Evolutionary conservation across 805 yeast genomes (phyloP).

Genomic region (Wickerhamomyces bisporus): DNA sequence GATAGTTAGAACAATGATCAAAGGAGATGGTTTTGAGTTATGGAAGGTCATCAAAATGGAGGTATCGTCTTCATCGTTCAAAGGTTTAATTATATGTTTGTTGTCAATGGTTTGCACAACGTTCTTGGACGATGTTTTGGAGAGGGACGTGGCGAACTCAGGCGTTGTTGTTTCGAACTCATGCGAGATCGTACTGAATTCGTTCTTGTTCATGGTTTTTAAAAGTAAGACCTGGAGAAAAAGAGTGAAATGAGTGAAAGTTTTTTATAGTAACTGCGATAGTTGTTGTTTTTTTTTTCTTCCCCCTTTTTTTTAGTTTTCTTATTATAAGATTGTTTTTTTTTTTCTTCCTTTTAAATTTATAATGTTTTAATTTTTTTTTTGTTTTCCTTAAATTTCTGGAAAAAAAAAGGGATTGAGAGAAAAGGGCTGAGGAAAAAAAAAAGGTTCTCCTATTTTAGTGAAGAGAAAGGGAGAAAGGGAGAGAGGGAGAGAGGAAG

Average conservation of each 20-base stretch:
- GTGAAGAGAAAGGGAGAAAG: neutral
- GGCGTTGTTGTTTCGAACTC: neutral
- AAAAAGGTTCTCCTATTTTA: no score
- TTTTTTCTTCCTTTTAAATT: neutral
- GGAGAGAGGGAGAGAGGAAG: neutral
- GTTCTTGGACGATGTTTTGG: neutral
- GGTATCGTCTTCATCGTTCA: constrained; percentile 45
- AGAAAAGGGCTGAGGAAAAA: neutral
- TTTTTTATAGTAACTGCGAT: no score
- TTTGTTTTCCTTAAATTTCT: neutral
- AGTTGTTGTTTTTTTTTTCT: no score
- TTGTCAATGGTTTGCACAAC: neutral
- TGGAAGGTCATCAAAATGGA: constrained; percentile 42
- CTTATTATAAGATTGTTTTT: no score
- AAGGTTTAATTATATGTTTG: constrained; percentile 24
- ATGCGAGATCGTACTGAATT: neutral
- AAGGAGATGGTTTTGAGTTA: constrained; percentile 49
- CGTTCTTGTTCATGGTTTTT: neutral
- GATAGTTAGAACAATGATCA: constrained; percentile 65
- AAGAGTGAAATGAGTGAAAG: no score
- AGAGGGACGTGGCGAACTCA: neutral
- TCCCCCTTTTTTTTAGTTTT: no score
- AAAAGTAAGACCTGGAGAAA: no score
- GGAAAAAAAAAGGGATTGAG: neutral
- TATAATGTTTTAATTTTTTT: neutral